phyloP scores from a whole-genome alignment of 257 asterid species.

The Capsicum rhomboideum region DNA sequence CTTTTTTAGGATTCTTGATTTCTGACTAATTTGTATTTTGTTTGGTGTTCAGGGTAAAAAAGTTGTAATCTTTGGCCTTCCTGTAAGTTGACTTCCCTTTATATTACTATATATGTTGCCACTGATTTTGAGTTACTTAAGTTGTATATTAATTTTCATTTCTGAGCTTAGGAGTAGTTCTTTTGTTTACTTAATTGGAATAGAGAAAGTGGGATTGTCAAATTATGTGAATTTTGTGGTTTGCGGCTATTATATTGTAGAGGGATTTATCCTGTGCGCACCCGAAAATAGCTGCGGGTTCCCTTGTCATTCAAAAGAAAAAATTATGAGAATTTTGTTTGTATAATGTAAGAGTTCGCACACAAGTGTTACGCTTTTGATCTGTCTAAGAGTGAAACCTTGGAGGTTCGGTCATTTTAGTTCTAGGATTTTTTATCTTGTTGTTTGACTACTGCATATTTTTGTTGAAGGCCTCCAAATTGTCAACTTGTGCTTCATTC shows the following conservation, averaged over 20 bases:
- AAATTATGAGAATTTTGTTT: too few relatives aligned
- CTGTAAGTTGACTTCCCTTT: constrained; percentile 40
- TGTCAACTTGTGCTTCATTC: background rate
- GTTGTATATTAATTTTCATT: background rate
- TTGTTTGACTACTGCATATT: background rate
- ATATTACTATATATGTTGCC: background rate
- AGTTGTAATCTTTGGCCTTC: constrained; percentile 91
- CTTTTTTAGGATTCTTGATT: constrained; percentile 14
- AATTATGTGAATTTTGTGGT: background rate
- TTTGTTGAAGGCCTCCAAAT: background rate
- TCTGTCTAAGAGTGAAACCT: background rate
- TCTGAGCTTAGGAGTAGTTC: background rate
- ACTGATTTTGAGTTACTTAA: background rate
- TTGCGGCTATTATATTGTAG: too few relatives aligned
- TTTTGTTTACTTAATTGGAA: background rate
- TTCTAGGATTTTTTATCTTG: background rate
- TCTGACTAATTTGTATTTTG: background rate
- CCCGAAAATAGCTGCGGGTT: too few relatives aligned
- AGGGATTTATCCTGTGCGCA: too few relatives aligned
- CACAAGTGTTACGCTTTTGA: too few relatives aligned
- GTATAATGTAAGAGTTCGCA: too few relatives aligned
- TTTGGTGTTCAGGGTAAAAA: constrained; percentile 70
- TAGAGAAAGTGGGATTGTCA: background rate
- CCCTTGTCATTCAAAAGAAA: too few relatives aligned
- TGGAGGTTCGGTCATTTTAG: background rate